These are phyloP conservation scores for Rhodosporidiobolus sp. DNA, from an alignment of 768 basidiomycete genomes.

Conservation along the genomic window DNA sequence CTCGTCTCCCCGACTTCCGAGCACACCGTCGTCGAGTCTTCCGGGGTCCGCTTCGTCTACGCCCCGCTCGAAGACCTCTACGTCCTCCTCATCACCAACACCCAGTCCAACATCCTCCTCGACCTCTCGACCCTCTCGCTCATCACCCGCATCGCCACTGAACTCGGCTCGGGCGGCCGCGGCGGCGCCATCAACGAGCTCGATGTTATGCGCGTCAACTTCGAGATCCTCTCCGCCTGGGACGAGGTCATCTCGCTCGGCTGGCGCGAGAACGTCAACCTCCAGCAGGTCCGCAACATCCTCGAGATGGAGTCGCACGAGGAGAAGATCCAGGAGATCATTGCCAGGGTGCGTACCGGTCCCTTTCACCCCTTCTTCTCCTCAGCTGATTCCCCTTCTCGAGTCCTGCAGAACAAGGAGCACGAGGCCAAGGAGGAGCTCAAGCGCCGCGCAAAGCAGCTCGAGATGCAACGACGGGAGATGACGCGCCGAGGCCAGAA, in stretches of 20 bases:
- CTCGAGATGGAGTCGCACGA: conserved; percentile 57
- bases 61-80: conserved; percentile 69
- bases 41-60: conserved; percentile 45
- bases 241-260: conserved; percentile 94
- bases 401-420: conserved; percentile 76
- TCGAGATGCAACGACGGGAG: conserved; percentile 95
- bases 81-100: conserved; percentile 95
- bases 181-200: conserved; percentile 73
- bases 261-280: conserved; percentile 54
- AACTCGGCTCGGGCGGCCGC: conserved; percentile 54
- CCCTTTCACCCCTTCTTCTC: background rate
- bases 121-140: conserved; percentile 96
- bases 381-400: background rate
- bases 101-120: conserved; percentile 96
- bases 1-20: conserved; percentile 90
- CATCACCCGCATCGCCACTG: conserved; percentile 87
- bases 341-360: conserved; percentile 68
- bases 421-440: conserved; percentile 98
- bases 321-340: conserved; percentile 88
- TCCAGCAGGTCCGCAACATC: conserved; percentile 53
- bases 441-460: conserved; percentile 92
- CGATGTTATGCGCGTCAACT: conserved; percentile 83
- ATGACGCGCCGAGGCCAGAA: conserved; percentile 67
- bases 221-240: conserved; percentile 90
- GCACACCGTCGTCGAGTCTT: conserved; percentile 44